Conservation (phyloP, 2,329 filamentous ascomycete species). For the Fusarium sp. region DNA sequence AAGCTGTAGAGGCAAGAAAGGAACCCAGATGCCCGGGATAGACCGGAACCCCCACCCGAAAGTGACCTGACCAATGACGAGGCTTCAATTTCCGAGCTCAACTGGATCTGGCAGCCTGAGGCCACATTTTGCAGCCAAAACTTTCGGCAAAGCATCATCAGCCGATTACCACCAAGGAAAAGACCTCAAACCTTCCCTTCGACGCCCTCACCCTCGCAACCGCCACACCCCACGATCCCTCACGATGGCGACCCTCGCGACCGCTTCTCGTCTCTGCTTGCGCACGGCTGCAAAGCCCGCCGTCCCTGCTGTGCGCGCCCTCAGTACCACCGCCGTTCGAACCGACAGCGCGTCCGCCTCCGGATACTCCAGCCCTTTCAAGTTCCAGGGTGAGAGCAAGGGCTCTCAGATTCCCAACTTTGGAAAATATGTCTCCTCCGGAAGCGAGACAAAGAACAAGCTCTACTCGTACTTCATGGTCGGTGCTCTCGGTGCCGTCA, state of each 20-base stretch:
- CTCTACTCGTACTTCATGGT: constrained; percentile 99
- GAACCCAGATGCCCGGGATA: constrained; percentile 43
- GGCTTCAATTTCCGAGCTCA: constrained; percentile 58
- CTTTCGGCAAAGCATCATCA: constrained; percentile 56
- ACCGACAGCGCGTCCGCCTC: constrained; percentile 59
- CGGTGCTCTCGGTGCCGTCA: constrained; percentile 90
- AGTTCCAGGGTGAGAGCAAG: constrained; percentile 68
- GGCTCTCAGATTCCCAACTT: constrained; percentile 86
- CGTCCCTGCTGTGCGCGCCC: constrained; percentile 59
- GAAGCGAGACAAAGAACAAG: constrained; percentile 77
- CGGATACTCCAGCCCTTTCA: constrained; percentile 72
- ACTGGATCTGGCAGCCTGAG: constrained; percentile 53
- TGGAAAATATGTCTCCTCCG: constrained; percentile 82
- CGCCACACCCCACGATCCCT: constrained; percentile 43
- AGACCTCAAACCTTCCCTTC: constrained; percentile 57
- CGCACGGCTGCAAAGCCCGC: constrained; percentile 61
- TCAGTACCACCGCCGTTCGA: constrained; percentile 65
- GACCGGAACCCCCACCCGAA: constrained; percentile 43
- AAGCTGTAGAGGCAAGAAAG: constrained; percentile 18
- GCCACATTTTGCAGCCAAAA: constrained; percentile 53
- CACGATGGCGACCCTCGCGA: constrained; percentile 74
- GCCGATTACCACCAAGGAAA: constrained; percentile 52
- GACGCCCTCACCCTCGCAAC: constrained; percentile 38
- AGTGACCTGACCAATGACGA: constrained; percentile 54
- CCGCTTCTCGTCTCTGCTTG: constrained; percentile 75